Evolutionary conservation across 345 rosid species (phyloP).

Genomic region (Linum usitatissimum): DNA sequence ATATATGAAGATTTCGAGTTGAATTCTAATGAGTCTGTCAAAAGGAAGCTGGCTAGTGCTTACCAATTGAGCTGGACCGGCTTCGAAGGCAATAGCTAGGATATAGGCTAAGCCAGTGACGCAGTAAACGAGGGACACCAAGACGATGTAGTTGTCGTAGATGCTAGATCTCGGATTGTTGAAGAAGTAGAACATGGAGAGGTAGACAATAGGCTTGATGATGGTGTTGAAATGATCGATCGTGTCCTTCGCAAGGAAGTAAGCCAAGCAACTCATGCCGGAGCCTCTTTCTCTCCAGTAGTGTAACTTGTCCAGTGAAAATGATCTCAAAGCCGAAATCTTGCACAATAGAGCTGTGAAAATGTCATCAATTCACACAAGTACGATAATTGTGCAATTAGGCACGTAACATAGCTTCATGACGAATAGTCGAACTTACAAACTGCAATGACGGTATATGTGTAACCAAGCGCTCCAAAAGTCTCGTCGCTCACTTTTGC

Average conservation of each 20-base stretch:
- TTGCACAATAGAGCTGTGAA: constrained; percentile 74
- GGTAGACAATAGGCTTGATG: constrained; percentile 77
- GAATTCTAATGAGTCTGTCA: too few relatives aligned
- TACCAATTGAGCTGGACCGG: constrained; percentile 95
- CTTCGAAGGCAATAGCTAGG: constrained; percentile 64
- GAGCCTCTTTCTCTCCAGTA: constrained; percentile 94
- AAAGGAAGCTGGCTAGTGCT: constrained; percentile 17
- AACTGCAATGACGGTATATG: constrained; percentile 88
- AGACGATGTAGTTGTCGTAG: constrained; percentile 60
- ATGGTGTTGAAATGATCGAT: constrained; percentile 81
- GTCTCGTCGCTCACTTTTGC: constrained; percentile 97
- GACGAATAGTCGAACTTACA: constrained; percentile 43
- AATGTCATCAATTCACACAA: constrained; percentile 6
- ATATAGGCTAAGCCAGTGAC: constrained; percentile 82
- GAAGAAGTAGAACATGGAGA: constrained; percentile 98
- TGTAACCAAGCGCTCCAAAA: constrained; percentile 81
- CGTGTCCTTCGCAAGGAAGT: constrained; percentile 85
- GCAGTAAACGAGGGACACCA: constrained; percentile 80
- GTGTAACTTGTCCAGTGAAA: constrained; percentile 77
- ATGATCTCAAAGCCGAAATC: constrained; percentile 91
- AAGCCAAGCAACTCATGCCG: constrained; percentile 91
- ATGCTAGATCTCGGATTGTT: constrained; percentile 86
- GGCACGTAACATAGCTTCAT: neutral
- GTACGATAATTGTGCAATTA: neutral
- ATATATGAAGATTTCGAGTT: too few relatives aligned